phyloP scores from a whole-genome alignment of 495 filamentous ascomycete genomes.

The Xylaria scruposa region DNA sequence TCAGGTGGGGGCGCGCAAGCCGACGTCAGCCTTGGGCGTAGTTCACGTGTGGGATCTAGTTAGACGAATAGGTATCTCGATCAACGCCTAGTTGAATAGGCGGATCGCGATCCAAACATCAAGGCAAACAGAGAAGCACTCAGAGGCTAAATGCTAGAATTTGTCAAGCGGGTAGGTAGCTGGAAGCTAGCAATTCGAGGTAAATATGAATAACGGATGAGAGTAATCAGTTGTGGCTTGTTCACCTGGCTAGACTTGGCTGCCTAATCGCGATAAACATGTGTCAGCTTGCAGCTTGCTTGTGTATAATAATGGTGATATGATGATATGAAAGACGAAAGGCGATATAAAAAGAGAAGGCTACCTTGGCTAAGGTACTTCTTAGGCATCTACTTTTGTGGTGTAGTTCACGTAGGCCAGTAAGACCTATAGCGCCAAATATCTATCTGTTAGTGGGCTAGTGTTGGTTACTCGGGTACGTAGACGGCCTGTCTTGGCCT shows the following conservation, averaged over 20 bases:
- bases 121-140: neutral
- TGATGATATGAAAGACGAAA: constrained; percentile 12
- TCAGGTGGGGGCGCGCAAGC: neutral
- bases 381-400: neutral
- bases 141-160: neutral
- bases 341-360: constrained; percentile 1
- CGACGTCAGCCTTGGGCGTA: constrained; percentile 1
- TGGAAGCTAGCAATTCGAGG: neutral
- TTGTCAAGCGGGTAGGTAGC: neutral
- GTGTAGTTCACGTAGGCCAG: neutral
- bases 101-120: neutral
- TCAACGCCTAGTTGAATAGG: neutral
- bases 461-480: neutral
- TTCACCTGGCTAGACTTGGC: neutral
- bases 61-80: neutral
- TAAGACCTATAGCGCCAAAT: neutral
- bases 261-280: neutral
- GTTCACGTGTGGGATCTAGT: neutral
- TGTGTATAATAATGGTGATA: constrained; percentile 4
- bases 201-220: neutral
- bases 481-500: neutral
- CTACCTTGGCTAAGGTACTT: neutral
- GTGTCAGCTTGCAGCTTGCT: constrained; percentile 13
- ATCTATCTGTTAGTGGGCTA: neutral
- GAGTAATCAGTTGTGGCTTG: neutral